These are phyloP conservation scores for Venturia oleaginea DNA, from an alignment of 2,329 filamentous ascomycete genomes.

Conservation along the genomic window DNA sequence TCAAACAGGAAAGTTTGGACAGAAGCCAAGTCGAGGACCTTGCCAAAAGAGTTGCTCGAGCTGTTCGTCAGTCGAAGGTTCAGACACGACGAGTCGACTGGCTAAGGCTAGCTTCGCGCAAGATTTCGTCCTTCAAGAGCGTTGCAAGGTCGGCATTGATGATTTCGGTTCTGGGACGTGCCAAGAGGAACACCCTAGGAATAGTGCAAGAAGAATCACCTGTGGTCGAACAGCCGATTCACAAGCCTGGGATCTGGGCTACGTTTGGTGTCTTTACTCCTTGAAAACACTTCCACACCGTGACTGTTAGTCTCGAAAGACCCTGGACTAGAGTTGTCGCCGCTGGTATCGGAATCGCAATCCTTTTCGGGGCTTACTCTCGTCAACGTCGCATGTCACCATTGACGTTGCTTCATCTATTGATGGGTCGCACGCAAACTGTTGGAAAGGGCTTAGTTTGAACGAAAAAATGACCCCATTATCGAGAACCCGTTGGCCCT, in stretches of 20 bases:
- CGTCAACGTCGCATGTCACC: background rate
- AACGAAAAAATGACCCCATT: background rate
- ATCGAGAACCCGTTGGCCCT: too few species aligned
- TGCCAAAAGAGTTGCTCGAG: background rate
- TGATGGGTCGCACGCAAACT: background rate
- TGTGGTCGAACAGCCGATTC: background rate
- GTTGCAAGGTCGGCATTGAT: background rate
- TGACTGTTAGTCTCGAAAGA: background rate
- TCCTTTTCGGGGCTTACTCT: background rate
- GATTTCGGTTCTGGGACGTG: background rate
- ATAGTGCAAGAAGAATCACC: background rate
- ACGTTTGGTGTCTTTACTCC: slow-evolving; percentile 2
- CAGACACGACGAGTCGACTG: slow-evolving; percentile 1
- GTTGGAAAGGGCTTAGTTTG: background rate
- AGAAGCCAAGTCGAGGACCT: slow-evolving; percentile 6
- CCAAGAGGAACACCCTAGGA: background rate
- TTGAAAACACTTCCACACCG: background rate
- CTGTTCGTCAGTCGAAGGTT: background rate
- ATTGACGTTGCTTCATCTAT: background rate
- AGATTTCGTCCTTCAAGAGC: background rate
- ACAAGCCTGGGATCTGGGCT: background rate
- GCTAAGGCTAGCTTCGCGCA: background rate
- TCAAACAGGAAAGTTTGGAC: background rate
- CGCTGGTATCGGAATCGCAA: background rate
- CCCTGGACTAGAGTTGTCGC: slow-evolving; percentile 1